Evolutionary conservation across 345 rosid genomes (phyloP).

Genomic region (Populus nigra): DNA sequence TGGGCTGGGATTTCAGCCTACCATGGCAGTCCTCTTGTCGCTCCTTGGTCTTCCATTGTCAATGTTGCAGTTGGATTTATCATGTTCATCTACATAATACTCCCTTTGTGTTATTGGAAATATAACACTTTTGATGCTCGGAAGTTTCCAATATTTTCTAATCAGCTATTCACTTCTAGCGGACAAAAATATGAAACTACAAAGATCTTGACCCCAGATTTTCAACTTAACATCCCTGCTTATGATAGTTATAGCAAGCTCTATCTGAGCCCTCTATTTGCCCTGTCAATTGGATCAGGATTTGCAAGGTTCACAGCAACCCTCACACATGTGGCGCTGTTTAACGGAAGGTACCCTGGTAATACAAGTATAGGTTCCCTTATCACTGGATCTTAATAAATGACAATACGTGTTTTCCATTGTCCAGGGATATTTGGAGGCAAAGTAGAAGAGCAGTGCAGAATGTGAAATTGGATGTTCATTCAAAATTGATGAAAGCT

Average conservation of each 20-base stretch:
- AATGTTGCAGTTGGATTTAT: slow-evolving; percentile 87
- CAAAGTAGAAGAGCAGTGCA: slow-evolving; percentile 78
- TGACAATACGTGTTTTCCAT: slow-evolving; percentile 13
- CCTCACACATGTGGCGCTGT: slow-evolving; percentile 89
- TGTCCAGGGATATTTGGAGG: slow-evolving; percentile 71
- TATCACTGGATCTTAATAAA: background rate
- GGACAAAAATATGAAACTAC: slow-evolving; percentile 88
- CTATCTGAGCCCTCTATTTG: slow-evolving; percentile 93
- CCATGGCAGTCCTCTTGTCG: slow-evolving; percentile 92
- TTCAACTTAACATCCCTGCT: slow-evolving; percentile 57
- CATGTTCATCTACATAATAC: slow-evolving; percentile 86
- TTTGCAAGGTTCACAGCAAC: slow-evolving; percentile 95
- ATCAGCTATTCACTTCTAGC: slow-evolving; percentile 62
- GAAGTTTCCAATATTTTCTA: slow-evolving; percentile 90
- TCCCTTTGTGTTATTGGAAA: slow-evolving; percentile 97
- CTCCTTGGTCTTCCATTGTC: slow-evolving; percentile 89
- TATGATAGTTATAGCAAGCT: slow-evolving; percentile 80
- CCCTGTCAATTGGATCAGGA: slow-evolving; percentile 97
- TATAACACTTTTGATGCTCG: slow-evolving; percentile 76
- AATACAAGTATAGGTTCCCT: background rate
- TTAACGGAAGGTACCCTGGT: slow-evolving; percentile 74
- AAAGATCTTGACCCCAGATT: slow-evolving; percentile 67
- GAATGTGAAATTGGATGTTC: slow-evolving; percentile 73
- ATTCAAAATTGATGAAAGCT: slow-evolving; percentile 65
- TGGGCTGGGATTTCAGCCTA: slow-evolving; percentile 99